A percentile compares a stretch with the other conserved stretches of the same genome.
Conservation (phyloP, 306 rosid species). For the Nissolia schottii region DNA sequence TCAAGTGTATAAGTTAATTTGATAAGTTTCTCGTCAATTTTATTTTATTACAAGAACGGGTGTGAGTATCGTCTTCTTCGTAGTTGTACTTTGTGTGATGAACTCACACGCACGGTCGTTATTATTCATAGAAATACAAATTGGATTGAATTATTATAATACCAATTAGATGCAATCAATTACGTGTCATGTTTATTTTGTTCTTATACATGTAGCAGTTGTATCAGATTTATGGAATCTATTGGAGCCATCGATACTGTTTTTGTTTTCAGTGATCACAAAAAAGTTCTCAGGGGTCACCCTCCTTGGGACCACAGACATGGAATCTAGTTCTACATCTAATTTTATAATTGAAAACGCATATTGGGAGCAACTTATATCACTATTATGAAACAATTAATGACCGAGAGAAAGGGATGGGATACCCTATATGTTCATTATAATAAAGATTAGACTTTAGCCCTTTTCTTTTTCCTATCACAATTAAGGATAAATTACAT, state of each 20-base stretch:
- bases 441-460: background rate
- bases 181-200: slow-evolving; percentile 16
- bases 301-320: slow-evolving; percentile 20
- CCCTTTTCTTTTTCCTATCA: slow-evolving; percentile 1
- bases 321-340: slow-evolving; percentile 24
- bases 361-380: slow-evolving; percentile 8
- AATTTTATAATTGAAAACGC: background rate
- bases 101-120: slow-evolving; percentile 12
- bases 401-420: slow-evolving; percentile 8
- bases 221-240: slow-evolving; percentile 24
- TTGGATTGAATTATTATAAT: background rate
- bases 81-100: background rate
- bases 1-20: too few relatives aligned
- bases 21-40: too few relatives aligned
- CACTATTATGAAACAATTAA: background rate
- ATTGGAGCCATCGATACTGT: slow-evolving; percentile 16
- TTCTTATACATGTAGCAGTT: slow-evolving; percentile 19
- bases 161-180: slow-evolving; percentile 7
- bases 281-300: slow-evolving; percentile 6
- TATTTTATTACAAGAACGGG: too few relatives aligned
- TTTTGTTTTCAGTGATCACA: slow-evolving; percentile 30
- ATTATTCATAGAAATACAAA: background rate
- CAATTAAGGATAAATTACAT: too few relatives aligned
- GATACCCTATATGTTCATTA: background rate
- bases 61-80: background rate